phyloP scores from a whole-genome alignment of 2,329 filamentous ascomycete species.

The Sporothrix euskadiensis region DNA sequence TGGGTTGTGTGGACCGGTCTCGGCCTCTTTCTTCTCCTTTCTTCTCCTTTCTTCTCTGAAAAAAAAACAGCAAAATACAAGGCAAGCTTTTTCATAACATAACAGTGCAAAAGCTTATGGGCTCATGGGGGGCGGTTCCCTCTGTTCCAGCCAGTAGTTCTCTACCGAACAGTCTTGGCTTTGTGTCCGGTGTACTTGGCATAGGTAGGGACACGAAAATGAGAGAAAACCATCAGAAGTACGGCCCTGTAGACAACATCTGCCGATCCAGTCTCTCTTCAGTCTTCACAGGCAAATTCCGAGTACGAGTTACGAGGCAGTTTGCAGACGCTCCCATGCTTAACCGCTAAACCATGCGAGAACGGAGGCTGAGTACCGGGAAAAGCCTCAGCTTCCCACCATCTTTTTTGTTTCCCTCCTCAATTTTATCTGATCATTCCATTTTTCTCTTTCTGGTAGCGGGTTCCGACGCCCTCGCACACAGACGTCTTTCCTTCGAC shows the following conservation, averaged over 20 bases:
- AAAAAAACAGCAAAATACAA: neutral
- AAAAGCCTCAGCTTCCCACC: neutral
- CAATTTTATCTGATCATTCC: neutral
- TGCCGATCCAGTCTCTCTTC: neutral
- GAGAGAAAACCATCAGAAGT: neutral
- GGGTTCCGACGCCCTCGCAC: neutral
- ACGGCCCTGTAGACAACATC: neutral
- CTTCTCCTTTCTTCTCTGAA: neutral
- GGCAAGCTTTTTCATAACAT: conserved; percentile 5
- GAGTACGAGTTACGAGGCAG: neutral
- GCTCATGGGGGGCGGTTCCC: too few species aligned
- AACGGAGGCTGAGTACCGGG: neutral
- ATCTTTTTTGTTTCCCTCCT: neutral
- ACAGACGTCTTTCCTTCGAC: neutral
- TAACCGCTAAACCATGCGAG: neutral
- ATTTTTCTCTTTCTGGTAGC: neutral
- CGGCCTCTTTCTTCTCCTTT: neutral
- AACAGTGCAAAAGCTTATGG: neutral
- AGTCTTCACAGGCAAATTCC: neutral
- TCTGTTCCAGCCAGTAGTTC: neutral
- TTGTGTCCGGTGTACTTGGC: neutral
- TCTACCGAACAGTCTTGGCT: neutral
- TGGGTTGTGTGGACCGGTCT: neutral
- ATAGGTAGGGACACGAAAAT: neutral
- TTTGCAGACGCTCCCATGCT: neutral